These are phyloP conservation scores for Ampelomyces quisqualis DNA, from an alignment of 2,329 filamentous ascomycete genomes.

Conservation along the genomic window DNA sequence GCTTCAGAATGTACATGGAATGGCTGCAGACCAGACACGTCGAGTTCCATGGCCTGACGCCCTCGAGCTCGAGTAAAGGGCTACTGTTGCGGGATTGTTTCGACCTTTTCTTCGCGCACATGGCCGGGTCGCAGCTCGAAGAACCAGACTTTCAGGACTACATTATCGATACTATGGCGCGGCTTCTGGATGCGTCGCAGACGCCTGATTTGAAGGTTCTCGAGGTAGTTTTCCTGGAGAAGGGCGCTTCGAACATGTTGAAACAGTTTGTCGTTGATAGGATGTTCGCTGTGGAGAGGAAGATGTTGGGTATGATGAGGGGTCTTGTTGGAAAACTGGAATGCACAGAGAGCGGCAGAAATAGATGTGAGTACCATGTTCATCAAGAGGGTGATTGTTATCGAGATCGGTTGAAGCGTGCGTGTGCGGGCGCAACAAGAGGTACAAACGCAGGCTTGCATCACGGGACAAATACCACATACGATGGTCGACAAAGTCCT, in stretches of 20 bases:
- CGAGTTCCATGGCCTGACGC: background rate
- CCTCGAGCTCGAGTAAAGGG: background rate
- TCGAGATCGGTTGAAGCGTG: background rate
- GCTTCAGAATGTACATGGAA: slow-evolving; percentile 15
- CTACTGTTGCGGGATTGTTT: slow-evolving; percentile 11
- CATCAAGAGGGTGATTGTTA: slow-evolving; percentile 11
- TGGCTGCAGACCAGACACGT: slow-evolving; percentile 9
- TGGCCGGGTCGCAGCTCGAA: slow-evolving; percentile 12
- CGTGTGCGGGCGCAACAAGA: no score
- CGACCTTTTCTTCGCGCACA: slow-evolving; percentile 20
- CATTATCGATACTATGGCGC: slow-evolving; percentile 9
- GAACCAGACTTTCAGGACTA: slow-evolving; percentile 16
- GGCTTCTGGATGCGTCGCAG: slow-evolving; percentile 6
- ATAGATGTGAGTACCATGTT: slow-evolving; percentile 11
- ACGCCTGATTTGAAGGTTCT: slow-evolving; percentile 8
- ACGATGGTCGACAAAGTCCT: background rate
- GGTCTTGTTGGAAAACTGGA: background rate
- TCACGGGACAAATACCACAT: no score
- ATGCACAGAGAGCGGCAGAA: no score
- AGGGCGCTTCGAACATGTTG: slow-evolving; percentile 1
- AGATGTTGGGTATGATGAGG: slow-evolving; percentile 12
- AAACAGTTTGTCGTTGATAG: slow-evolving; percentile 8
- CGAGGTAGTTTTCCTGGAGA: slow-evolving; percentile 9
- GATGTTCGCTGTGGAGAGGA: slow-evolving; percentile 14
- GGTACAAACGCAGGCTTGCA: no score